Conservation (phyloP, 2,329 filamentous ascomycete genomes). For the Sporothrix humicola region DNA sequence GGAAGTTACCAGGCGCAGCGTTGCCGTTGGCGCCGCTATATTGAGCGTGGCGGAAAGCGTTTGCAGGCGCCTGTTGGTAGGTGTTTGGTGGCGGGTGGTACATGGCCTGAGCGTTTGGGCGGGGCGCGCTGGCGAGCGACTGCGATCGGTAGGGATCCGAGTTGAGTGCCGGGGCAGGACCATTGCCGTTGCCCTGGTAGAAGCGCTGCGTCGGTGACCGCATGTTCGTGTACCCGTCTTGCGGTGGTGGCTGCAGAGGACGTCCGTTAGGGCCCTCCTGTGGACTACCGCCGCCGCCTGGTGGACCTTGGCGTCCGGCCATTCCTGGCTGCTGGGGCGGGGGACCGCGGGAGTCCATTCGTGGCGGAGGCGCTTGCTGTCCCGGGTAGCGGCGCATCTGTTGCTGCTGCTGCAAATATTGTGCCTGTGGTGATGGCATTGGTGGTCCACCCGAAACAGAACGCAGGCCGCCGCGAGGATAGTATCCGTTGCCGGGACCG, state of each 20-base stretch:
- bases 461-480: conserved; percentile 54
- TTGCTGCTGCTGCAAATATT: conserved; percentile 57
- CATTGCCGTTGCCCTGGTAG: conserved; percentile 66
- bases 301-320: conserved; percentile 27
- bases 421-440: conserved; percentile 50
- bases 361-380: conserved; percentile 40
- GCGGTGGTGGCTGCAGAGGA: conserved; percentile 34
- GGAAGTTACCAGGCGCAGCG: conserved; percentile 38
- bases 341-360: conserved; percentile 64
- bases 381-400: conserved; percentile 55
- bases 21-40: conserved; percentile 60
- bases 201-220: conserved; percentile 62
- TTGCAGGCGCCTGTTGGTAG: conserved; percentile 70
- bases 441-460: conserved; percentile 58
- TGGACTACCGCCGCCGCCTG: neutral
- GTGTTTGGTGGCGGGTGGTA: conserved; percentile 68
- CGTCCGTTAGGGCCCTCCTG: conserved; percentile 39
- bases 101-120: conserved; percentile 63
- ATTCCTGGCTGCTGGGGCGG: conserved; percentile 45
- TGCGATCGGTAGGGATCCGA: conserved; percentile 89
- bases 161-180: conserved; percentile 74
- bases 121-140: conserved; percentile 78
- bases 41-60: conserved; percentile 77
- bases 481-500: conserved; percentile 51
- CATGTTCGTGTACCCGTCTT: conserved; percentile 50